A percentile compares a stretch with the other conserved stretches of the same genome.
Conservation (phyloP, 208 protist species). For the Herpetomonas muscarum region DNA sequence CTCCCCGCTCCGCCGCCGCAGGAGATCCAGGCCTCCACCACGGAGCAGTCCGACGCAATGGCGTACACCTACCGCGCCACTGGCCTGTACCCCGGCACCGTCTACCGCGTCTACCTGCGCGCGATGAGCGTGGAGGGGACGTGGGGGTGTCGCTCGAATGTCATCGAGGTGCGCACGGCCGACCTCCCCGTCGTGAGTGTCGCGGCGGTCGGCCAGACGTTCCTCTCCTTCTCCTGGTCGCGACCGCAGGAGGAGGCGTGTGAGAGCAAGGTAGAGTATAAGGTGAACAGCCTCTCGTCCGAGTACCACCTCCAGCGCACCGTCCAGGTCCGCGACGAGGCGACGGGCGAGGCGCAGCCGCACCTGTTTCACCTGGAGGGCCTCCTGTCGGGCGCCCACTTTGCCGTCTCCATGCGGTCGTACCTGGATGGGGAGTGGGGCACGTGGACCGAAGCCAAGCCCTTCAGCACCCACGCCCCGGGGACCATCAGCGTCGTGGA, state of each 20-base stretch:
- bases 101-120: constrained; percentile 72
- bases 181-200: constrained; percentile 41
- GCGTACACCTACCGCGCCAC: constrained; percentile 36
- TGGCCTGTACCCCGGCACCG: constrained; percentile 57
- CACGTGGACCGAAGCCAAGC: constrained; percentile 69
- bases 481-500: constrained; percentile 55
- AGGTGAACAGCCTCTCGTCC: constrained; percentile 41
- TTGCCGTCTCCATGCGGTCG: constrained; percentile 60
- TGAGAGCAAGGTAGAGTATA: constrained; percentile 73
- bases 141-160: constrained; percentile 68
- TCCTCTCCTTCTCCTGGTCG: constrained; percentile 72
- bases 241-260: constrained; percentile 35
- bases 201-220: constrained; percentile 67
- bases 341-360: not conserved
- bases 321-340: constrained; percentile 25
- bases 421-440: constrained; percentile 82
- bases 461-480: constrained; percentile 47
- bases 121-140: constrained; percentile 55
- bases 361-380: constrained; percentile 60
- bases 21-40: constrained; percentile 8
- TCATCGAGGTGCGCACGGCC: constrained; percentile 60
- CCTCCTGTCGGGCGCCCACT: constrained; percentile 61
- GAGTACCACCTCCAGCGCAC: constrained; percentile 45
- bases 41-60: not conserved
- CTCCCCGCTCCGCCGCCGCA: constrained; percentile 9